Evolutionary conservation across 495 filamentous ascomycete species (phyloP).

Genomic region (Stereocaulon alpinum): DNA sequence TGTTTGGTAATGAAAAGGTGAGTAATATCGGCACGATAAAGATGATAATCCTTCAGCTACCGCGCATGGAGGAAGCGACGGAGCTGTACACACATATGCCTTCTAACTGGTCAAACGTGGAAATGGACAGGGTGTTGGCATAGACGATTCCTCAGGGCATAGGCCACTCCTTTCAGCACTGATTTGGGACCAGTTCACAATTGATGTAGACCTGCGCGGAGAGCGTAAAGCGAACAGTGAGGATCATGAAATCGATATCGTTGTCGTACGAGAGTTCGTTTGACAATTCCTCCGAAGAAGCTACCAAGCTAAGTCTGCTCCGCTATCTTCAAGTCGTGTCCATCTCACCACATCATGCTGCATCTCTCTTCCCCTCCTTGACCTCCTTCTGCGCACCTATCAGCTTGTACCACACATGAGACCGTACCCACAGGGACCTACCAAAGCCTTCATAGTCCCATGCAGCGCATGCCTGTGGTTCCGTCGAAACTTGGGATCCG

Average conservation of each 20-base stretch:
- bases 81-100: conserved; percentile 99
- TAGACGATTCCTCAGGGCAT: not conserved
- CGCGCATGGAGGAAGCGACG: conserved; percentile 61
- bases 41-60: conserved; percentile 87
- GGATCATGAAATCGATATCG: too few species aligned
- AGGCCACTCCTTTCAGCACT: not conserved
- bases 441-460: conserved; percentile 94
- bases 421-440: conserved; percentile 41
- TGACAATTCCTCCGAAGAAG: too few species aligned
- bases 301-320: not conserved
- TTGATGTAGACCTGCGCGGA: too few species aligned
- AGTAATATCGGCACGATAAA: conserved; percentile 75
- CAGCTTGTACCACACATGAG: conserved; percentile 27
- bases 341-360: conserved; percentile 52
- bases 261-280: too few species aligned
- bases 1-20: conserved; percentile 90
- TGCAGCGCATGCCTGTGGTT: conserved; percentile 99
- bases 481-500: conserved; percentile 98
- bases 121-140: not conserved
- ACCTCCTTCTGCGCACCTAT: conserved; percentile 74
- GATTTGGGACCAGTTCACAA: not conserved
- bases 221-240: too few species aligned
- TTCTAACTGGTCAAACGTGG: conserved; percentile 12
- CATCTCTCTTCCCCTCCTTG: conserved; percentile 90
- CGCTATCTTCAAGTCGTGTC: conserved; percentile 22